Percentiles rank a stretch among this genome's conserved stretches.
phyloP scores from a whole-genome alignment of 139 green algal species.

The Pseudopediastrum boryanum region DNA sequence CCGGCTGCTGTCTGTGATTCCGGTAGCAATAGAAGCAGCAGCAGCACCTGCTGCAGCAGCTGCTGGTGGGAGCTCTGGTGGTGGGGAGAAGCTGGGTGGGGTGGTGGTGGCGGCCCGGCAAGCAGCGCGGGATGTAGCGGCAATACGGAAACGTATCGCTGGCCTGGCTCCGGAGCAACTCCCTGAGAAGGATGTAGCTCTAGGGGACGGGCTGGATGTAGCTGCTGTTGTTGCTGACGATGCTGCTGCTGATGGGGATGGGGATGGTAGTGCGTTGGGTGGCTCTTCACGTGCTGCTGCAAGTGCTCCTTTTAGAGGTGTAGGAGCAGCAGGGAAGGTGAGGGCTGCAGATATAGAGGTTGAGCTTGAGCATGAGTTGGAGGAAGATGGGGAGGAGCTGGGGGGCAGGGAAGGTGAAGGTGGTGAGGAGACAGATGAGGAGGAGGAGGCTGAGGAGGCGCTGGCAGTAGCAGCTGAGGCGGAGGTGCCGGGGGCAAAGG shows the following conservation, averaged over 20 bases:
- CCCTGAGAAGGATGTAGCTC: conserved; percentile 17
- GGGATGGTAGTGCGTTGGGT: not conserved
- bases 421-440: conserved; percentile 12
- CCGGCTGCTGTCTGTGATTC: not conserved
- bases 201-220: not conserved
- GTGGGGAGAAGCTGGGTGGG: too few relatives aligned
- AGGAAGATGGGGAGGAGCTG: not conserved
- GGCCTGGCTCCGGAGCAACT: conserved; percentile 4
- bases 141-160: not conserved
- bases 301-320: not conserved
- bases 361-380: not conserved
- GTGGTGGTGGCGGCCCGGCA: not conserved
- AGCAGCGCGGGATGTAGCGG: not conserved
- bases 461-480: not conserved
- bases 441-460: not conserved
- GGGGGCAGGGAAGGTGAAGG: conserved; percentile 11
- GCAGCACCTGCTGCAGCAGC: conserved; percentile 9
- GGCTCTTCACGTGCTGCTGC: not conserved
- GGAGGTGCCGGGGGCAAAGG: not conserved
- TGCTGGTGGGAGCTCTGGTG: not conserved
- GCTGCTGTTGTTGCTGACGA: not conserved
- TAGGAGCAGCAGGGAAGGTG: conserved; percentile 7
- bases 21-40: conserved; percentile 4
- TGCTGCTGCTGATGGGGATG: not conserved
- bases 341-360: not conserved